phyloP scores from a whole-genome alignment of 2,329 filamentous ascomycete genomes.

The Ramularia endophylla region DNA sequence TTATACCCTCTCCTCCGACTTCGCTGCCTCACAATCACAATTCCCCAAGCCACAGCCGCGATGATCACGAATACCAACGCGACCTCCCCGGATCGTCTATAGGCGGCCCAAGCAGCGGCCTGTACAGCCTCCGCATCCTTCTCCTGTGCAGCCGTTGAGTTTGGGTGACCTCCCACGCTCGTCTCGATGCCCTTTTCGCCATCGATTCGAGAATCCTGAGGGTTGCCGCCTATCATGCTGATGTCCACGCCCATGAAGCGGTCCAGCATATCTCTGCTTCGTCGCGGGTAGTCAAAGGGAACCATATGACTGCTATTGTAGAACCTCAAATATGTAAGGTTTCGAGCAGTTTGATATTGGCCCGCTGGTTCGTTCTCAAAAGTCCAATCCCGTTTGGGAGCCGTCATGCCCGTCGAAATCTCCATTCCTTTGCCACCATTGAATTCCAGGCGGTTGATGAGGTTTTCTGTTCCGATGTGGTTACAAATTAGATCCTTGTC shows the following conservation, averaged over 20 bases:
- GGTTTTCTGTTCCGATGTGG: conserved; percentile 82
- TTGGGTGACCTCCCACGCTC: conserved; percentile 63
- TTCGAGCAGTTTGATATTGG: conserved; percentile 90
- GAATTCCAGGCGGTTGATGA: conserved; percentile 89
- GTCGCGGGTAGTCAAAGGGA: conserved; percentile 83
- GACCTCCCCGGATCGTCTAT: conserved; percentile 79
- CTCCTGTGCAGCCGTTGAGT: conserved; percentile 61
- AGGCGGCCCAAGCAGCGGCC: conserved; percentile 81
- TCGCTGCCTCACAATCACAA: conserved; percentile 56
- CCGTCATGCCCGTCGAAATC: conserved; percentile 76
- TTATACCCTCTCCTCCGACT: conserved; percentile 42
- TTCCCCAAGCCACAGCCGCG: conserved; percentile 68
- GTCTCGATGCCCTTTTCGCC: conserved; percentile 76
- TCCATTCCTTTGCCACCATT: conserved; percentile 91
- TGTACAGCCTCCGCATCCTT: conserved; percentile 68
- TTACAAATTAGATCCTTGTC: conserved; percentile 96
- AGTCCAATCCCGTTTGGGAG: conserved; percentile 87
- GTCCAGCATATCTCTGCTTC: conserved; percentile 92
- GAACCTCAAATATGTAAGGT: conserved; percentile 91
- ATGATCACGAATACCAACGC: conserved; percentile 76
- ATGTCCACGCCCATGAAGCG: conserved; percentile 94
- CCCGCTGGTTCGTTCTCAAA: conserved; percentile 86
- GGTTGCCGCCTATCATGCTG: conserved; percentile 72
- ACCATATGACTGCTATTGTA: conserved; percentile 99
- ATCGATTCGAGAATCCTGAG: conserved; percentile 74